These are phyloP conservation scores for Coniochaeta prunicola DNA, from an alignment of 2,329 filamentous ascomycete species.

Conservation along the genomic window DNA sequence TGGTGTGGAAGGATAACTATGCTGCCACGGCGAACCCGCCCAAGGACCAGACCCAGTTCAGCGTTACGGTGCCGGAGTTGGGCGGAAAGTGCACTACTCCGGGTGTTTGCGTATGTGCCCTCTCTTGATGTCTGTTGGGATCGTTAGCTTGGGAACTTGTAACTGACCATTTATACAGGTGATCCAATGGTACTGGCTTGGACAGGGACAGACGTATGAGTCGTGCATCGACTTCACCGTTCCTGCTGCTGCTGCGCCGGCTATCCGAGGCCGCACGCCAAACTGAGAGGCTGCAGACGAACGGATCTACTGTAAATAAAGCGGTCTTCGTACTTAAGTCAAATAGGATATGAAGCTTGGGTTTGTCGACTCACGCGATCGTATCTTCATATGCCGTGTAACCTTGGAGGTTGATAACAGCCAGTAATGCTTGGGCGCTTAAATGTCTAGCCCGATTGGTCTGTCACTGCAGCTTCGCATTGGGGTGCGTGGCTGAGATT, in stretches of 20 bases:
- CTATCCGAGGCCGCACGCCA: not conserved
- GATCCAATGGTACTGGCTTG: conserved; percentile 58
- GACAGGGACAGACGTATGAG: conserved; percentile 53
- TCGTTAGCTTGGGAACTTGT: not conserved
- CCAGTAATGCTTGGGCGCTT: too few species aligned
- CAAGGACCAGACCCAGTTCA: conserved; percentile 21
- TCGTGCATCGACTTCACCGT: conserved; percentile 50
- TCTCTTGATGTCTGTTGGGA: not conserved
- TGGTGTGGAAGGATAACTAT: conserved; percentile 19
- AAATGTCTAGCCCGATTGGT: too few species aligned
- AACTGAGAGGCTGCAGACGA: not conserved
- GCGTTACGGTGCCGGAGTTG: conserved; percentile 20
- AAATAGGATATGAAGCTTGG: too few species aligned
- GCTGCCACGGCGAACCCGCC: conserved; percentile 18
- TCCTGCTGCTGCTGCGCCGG: conserved; percentile 1
- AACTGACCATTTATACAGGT: conserved; percentile 20
- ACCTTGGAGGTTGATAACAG: too few species aligned
- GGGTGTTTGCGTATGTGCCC: conserved; percentile 20
- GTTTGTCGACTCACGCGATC: too few species aligned
- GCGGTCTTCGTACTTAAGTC: too few species aligned
- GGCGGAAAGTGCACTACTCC: conserved; percentile 16
- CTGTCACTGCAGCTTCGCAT: too few species aligned
- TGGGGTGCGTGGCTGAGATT: too few species aligned
- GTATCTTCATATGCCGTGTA: too few species aligned
- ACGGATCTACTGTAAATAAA: not conserved